phyloP scores from a whole-genome alignment of 225 moss, liverwort and hornwort species.

The Asterella californica region DNA sequence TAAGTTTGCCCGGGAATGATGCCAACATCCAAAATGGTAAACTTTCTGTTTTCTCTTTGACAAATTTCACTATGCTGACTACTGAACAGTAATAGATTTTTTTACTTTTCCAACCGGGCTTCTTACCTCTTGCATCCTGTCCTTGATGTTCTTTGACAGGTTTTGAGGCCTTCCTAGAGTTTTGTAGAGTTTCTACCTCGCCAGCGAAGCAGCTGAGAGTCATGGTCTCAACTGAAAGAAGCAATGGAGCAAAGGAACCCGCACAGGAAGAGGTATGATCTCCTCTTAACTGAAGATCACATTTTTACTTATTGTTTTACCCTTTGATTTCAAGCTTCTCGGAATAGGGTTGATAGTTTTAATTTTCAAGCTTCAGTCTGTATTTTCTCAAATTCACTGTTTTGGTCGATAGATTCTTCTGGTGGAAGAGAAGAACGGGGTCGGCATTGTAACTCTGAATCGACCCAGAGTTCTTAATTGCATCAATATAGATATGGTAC shows the following conservation, averaged over 20 bases:
- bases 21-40: background rate
- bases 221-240: constrained; percentile 26
- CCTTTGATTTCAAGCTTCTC: background rate
- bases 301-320: background rate
- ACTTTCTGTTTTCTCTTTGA: too few relatives aligned
- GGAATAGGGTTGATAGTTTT: background rate
- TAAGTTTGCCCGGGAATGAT: background rate
- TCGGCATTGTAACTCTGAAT: constrained; percentile 65
- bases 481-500: constrained; percentile 72
- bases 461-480: constrained; percentile 78
- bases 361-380: background rate
- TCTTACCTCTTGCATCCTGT: background rate
- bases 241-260: constrained; percentile 6
- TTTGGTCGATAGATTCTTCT: constrained; percentile 32
- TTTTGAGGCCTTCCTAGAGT: background rate
- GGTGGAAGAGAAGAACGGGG: constrained; percentile 54
- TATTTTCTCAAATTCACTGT: background rate
- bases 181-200: background rate
- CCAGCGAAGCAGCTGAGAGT: background rate
- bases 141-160: background rate
- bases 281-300: background rate
- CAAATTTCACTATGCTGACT: background rate
- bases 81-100: background rate
- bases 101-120: background rate
- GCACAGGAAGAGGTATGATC: constrained; percentile 17